These are phyloP conservation scores for Periglandula ipomoeae DNA, from an alignment of 2,329 filamentous ascomycete species.

Conservation along the genomic window DNA sequence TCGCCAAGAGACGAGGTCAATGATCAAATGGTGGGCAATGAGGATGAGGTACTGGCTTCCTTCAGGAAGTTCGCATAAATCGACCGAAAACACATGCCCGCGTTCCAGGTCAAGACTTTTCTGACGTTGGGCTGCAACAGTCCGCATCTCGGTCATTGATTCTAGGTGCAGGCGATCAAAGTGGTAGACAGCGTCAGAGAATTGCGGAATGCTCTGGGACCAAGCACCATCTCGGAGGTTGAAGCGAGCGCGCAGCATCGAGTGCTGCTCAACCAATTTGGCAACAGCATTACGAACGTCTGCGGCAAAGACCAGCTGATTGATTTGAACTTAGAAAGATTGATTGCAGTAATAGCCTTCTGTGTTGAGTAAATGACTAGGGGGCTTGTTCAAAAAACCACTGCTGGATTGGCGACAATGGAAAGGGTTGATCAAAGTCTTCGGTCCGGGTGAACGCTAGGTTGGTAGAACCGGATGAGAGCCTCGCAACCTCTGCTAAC, in stretches of 20 bases:
- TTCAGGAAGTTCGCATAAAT: constrained; percentile 1
- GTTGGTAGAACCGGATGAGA: not conserved
- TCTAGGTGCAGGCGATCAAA: not conserved
- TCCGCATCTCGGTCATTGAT: not conserved
- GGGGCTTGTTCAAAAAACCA: constrained; percentile 6
- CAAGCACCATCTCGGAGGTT: not conserved
- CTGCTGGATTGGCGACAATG: constrained; percentile 7
- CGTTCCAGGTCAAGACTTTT: not conserved
- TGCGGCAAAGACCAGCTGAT: not conserved
- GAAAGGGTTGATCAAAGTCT: constrained; percentile 1
- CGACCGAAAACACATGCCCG: constrained; percentile 4
- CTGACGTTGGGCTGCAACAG: constrained; percentile 2
- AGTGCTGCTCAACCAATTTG: constrained; percentile 6
- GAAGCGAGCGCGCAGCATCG: constrained; percentile 9
- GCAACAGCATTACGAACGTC: not conserved
- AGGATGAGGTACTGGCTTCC: constrained; percentile 20
- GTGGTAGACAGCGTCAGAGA: not conserved
- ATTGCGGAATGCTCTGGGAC: constrained; percentile 1
- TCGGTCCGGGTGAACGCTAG: not conserved
- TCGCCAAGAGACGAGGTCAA: constrained; percentile 38
- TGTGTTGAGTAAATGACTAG: not conserved
- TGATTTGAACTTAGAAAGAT: constrained; percentile 1
- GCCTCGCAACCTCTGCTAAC: not conserved
- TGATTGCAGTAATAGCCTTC: constrained; percentile 2
- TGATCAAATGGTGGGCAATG: constrained; percentile 26